Evolutionary conservation across 2,329 filamentous ascomycete species (phyloP), one percentile per base, ranked within the genome.

Genomic region (Chaetomiaceae sp.): DNA sequence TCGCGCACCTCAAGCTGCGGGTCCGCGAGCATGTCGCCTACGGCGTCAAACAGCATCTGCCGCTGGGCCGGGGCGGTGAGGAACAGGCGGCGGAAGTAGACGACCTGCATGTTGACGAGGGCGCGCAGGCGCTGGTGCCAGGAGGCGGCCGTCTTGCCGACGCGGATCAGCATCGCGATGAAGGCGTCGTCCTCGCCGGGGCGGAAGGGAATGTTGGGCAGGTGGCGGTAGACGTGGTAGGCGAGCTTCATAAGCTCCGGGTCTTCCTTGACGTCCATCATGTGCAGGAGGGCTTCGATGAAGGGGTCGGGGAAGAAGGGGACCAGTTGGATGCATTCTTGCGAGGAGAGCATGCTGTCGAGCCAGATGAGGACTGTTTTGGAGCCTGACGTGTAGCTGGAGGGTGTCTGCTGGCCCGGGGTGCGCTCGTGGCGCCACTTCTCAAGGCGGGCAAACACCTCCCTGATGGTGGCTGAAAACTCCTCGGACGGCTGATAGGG

Each of bases 191-290:
- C 90, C 68, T 96, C 89, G 54, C 91, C 91, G 29, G 85, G 81
- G 2, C 89, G 85, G 72, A 96, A 92, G 0, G 94, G 91, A 53
- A 99, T 90, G 68, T 99, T 99, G 14, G 94, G 91, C 15, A 99
- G 76, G 66, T 99, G 92, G 6, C 92, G 87, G 75, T 97, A 99
- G 38, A 99, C 94, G 66, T 96, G 91, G 67, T 97, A 99, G 0
- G 94, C 92, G 8, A 96, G 80, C 9, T 88, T 87, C 77, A 96
- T 95, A 2, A 99, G 80, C 70, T 99, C 95, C 0, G 90, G 91
- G 64, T 99, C 94, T 70, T 99, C 94, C 70, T 97, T 97, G 68
- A 99, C 90, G 66, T 99, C 94, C 92, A 99, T 99, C 94, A 99
- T 99, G 75, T 99, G 91, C 48, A 99, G 75, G 14, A 99, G 81